Percentiles rank a stretch among this genome's conserved stretches.
Evolutionary conservation across 495 filamentous ascomycete genomes (phyloP).

Genomic region (Pseudoneurospora amorphoporcata): DNA sequence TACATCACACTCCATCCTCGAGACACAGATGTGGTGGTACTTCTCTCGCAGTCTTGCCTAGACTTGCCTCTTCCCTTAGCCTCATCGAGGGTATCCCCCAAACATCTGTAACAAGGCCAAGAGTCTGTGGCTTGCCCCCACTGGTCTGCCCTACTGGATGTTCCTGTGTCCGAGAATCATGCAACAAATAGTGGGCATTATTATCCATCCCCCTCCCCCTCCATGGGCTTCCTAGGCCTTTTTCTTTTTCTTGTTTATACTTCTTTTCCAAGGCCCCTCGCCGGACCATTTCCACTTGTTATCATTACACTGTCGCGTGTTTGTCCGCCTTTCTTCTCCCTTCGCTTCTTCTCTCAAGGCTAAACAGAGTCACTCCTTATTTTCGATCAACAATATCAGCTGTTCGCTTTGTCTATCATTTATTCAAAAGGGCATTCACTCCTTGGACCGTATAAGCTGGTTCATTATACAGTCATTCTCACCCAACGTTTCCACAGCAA

Average conservation of each 20-base stretch:
- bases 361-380: conserved; percentile 44
- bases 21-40: conserved; percentile 10
- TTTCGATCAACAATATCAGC: conserved; percentile 48
- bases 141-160: conserved; percentile 25
- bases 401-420: conserved; percentile 37
- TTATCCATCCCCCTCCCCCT: conserved; percentile 25
- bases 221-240: conserved; percentile 12
- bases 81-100: conserved; percentile 18
- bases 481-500: background rate
- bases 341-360: conserved; percentile 38
- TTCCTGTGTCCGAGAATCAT: conserved; percentile 24
- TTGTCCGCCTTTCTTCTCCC: conserved; percentile 28
- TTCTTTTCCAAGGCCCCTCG: conserved; percentile 29
- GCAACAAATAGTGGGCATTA: conserved; percentile 26
- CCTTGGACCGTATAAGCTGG: conserved; percentile 37
- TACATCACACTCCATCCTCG: conserved; percentile 9
- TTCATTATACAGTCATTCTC: conserved; percentile 20
- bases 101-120: conserved; percentile 30
- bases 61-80: conserved; percentile 1
- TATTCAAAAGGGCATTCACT: conserved; percentile 31
- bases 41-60: background rate
- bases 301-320: conserved; percentile 39
- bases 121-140: conserved; percentile 19
- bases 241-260: conserved; percentile 27
- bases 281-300: conserved; percentile 26